Conservation (phyloP, 306 rosid species). For the Gastrolobium villosum region DNA sequence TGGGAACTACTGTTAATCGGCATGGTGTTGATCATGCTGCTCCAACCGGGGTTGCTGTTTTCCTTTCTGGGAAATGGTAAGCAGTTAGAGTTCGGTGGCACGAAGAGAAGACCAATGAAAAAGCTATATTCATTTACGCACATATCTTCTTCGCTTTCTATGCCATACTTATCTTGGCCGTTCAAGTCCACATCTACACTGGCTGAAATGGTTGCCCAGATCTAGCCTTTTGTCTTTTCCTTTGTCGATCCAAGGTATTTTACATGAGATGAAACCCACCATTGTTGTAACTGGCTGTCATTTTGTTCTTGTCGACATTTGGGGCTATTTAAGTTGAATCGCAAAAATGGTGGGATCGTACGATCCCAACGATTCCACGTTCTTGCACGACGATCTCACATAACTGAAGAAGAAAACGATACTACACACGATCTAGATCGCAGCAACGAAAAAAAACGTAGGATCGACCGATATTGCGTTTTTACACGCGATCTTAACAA, state of each 20-base stretch:
- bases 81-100: slow-evolving; percentile 77
- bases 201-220: slow-evolving; percentile 60
- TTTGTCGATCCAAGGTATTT: background rate
- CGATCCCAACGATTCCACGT: no score
- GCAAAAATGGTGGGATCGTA: no score
- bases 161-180: slow-evolving; percentile 73
- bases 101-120: slow-evolving; percentile 85
- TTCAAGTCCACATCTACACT: slow-evolving; percentile 84
- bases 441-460: no score
- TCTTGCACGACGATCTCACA: no score
- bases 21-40: slow-evolving; percentile 85
- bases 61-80: slow-evolving; percentile 77
- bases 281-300: background rate
- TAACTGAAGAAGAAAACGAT: no score
- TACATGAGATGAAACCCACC: background rate
- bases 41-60: slow-evolving; percentile 88
- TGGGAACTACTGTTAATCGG: slow-evolving; percentile 95
- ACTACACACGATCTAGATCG: no score
- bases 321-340: no score
- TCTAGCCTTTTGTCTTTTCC: background rate
- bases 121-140: slow-evolving; percentile 84
- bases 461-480: no score
- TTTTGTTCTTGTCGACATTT: background rate
- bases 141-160: slow-evolving; percentile 86
- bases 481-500: no score